These are phyloP conservation scores for Termitomyces heimii DNA, from an alignment of 768 basidiomycete genomes.

Conservation along the genomic window DNA sequence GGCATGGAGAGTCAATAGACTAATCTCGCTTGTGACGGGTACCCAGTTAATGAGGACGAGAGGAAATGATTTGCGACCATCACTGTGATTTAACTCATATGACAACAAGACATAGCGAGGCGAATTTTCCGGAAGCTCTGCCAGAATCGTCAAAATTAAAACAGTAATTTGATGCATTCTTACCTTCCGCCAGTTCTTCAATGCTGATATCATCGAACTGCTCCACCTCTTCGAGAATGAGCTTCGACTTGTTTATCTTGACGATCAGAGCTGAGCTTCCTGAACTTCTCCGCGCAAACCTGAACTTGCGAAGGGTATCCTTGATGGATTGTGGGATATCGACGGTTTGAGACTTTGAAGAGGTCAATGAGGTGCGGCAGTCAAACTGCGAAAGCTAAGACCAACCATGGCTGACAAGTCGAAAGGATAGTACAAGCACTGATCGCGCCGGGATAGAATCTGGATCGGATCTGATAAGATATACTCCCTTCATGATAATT, in stretches of 20 bases:
- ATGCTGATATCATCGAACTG: conserved; percentile 71
- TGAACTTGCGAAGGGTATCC: conserved; percentile 77
- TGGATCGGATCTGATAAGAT: conserved; percentile 19
- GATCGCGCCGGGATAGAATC: conserved; percentile 1
- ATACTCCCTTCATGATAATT: background rate
- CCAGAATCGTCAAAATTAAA: background rate
- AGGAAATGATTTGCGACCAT: conserved; percentile 83
- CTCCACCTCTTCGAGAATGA: conserved; percentile 81
- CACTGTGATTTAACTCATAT: conserved; percentile 71
- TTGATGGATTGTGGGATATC: conserved; percentile 81
- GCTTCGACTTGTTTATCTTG: conserved; percentile 83
- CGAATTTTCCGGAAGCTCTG: conserved; percentile 84
- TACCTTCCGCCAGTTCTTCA: conserved; percentile 87
- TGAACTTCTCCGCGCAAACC: conserved; percentile 61
- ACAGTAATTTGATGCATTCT: background rate
- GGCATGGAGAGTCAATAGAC: conserved; percentile 75
- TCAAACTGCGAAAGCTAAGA: conserved; percentile 5
- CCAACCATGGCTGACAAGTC: conserved; percentile 25
- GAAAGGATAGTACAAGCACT: background rate
- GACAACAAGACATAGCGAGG: conserved; percentile 85
- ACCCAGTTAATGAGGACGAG: conserved; percentile 88
- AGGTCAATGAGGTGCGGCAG: conserved; percentile 1
- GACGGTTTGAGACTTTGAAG: conserved; percentile 61
- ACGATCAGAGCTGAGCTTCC: conserved; percentile 78
- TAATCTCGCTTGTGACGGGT: conserved; percentile 70